Percentiles rank a stretch among this genome's conserved stretches.
Conservation (phyloP, 169 alveolate genomes). For the Plasmodium gonderi region DNA sequence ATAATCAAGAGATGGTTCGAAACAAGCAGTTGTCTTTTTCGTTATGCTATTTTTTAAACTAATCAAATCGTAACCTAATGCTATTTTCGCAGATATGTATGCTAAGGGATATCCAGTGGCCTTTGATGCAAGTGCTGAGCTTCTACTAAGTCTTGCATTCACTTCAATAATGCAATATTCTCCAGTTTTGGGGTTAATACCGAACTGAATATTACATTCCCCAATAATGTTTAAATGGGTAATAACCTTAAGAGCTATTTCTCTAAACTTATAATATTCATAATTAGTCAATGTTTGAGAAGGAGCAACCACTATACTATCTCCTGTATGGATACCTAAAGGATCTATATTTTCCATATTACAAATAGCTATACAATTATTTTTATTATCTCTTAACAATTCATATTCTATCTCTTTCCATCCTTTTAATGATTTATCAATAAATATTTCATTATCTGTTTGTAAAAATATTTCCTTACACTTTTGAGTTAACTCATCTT, state of each 20-base stretch:
- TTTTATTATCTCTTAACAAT: constrained; percentile 88
- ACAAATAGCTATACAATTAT: constrained; percentile 91
- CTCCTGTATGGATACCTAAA: constrained; percentile 94
- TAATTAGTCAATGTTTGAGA: constrained; percentile 90
- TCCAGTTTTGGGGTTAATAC: constrained; percentile 88
- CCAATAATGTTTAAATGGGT: constrained; percentile 91
- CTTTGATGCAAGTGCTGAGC: constrained; percentile 92
- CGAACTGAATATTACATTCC: constrained; percentile 92
- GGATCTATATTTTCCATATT: constrained; percentile 94
- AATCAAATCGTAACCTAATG: constrained; percentile 88
- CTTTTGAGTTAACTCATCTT: constrained; percentile 80
- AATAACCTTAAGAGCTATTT: constrained; percentile 87
- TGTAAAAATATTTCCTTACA: constrained; percentile 81
- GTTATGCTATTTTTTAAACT: constrained; percentile 87
- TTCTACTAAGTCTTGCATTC: constrained; percentile 91
- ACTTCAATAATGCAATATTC: constrained; percentile 91
- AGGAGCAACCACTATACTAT: constrained; percentile 93
- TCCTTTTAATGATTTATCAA: constrained; percentile 91
- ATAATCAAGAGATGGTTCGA: constrained; percentile 92
- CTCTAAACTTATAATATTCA: constrained; percentile 88
- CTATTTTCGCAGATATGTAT: constrained; percentile 92
- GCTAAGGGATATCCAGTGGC: constrained; percentile 94
- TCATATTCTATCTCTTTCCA: constrained; percentile 93
- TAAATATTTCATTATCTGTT: constrained; percentile 83
- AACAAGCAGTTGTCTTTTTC: constrained; percentile 91